A percentile compares a stretch with the other conserved stretches of the same genome.
Conservation (phyloP, 306 rosid species). For the Vigna angularis region DNA sequence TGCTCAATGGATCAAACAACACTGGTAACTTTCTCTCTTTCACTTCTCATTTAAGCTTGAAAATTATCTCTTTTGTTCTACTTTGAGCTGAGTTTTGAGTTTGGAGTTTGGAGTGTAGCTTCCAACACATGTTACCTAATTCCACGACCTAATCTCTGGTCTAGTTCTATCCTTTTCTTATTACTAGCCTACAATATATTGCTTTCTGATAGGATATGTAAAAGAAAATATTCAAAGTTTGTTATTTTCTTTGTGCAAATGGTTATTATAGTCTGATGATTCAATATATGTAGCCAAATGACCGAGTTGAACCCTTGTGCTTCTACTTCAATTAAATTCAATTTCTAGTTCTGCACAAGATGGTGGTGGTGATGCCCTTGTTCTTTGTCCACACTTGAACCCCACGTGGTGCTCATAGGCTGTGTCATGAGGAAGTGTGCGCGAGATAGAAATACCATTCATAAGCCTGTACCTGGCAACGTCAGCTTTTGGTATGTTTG, state of each 20-base stretch:
- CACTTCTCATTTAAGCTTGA: neutral
- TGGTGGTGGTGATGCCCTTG: neutral
- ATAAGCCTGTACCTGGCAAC: neutral
- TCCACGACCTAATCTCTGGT: neutral
- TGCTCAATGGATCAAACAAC: conserved; percentile 5
- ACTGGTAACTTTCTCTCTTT: conserved; percentile 6
- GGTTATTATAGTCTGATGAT: neutral
- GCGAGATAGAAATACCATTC: conserved; percentile 22
- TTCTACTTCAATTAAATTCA: neutral
- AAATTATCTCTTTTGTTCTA: neutral
- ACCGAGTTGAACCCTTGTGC: neutral
- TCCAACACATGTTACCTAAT: neutral
- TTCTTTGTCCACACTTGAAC: conserved; percentile 5
- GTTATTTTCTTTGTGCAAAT: neutral
- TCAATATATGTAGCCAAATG: conserved; percentile 5
- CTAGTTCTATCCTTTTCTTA: neutral
- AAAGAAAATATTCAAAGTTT: neutral
- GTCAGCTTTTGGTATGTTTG: conserved; percentile 36
- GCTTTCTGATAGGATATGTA: neutral
- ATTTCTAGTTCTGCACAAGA: conserved; percentile 18
- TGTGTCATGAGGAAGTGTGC: conserved; percentile 21
- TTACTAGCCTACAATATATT: neutral
- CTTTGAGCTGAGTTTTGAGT: neutral
- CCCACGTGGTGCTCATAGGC: neutral
- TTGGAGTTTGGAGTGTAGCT: neutral